phyloP scores from a whole-genome alignment of 164 flowering plant genomes.

The Piper betle region DNA sequence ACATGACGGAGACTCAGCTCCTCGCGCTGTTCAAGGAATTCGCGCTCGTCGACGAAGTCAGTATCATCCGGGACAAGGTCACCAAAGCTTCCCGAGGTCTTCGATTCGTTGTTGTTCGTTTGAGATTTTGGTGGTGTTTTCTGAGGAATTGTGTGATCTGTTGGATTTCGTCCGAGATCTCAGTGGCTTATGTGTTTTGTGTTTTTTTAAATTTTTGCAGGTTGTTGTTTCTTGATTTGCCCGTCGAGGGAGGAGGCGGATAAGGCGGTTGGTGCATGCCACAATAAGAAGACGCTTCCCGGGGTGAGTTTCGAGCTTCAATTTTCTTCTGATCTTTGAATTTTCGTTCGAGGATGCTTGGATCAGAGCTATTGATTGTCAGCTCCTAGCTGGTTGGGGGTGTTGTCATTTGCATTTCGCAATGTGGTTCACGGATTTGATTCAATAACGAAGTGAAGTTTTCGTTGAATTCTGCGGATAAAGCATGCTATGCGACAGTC shows the following conservation, averaged over 20 bases:
- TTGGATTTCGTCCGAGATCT: background rate
- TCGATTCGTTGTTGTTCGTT: too few relatives aligned
- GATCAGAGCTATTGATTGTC: background rate
- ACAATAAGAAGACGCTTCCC: constrained; percentile 81
- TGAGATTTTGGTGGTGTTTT: too few relatives aligned
- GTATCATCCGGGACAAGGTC: constrained; percentile 83
- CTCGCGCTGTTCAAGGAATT: constrained; percentile 72
- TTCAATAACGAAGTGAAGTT: background rate
- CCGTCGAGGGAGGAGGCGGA: constrained; percentile 94
- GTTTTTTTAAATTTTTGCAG: constrained; percentile 22
- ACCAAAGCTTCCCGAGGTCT: constrained; percentile 83
- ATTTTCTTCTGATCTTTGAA: background rate
- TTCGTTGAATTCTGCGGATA: too few relatives aligned
- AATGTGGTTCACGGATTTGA: too few relatives aligned
- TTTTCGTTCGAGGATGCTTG: background rate
- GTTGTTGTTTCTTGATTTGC: constrained; percentile 90
- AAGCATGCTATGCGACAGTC: too few relatives aligned
- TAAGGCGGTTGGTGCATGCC: constrained; percentile 84
- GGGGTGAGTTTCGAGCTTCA: constrained; percentile 40
- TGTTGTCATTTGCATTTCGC: too few relatives aligned
- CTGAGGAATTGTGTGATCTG: background rate
- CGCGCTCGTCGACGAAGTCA: constrained; percentile 86
- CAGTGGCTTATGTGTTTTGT: constrained; percentile 21
- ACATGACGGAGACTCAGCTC: constrained; percentile 75
- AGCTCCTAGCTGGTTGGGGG: too few relatives aligned